Conservation (phyloP, 441 rosid genomes). For the Pelargonium fulgidum region DNA sequence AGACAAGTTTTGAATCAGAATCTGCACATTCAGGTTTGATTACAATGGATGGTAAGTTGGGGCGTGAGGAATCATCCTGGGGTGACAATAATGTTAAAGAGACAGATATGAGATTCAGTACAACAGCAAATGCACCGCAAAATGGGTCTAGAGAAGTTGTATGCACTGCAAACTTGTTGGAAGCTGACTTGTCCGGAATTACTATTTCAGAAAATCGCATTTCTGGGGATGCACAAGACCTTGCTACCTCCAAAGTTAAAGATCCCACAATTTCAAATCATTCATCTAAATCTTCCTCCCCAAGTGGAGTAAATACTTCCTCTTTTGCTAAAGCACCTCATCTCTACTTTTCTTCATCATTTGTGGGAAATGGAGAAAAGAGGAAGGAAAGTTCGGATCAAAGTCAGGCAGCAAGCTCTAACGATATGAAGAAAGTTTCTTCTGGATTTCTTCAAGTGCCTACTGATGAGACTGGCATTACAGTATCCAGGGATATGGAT, state of each 20-base stretch:
- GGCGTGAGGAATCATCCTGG: constrained; percentile 30
- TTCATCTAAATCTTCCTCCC: constrained; percentile 25
- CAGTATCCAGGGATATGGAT: constrained; percentile 20
- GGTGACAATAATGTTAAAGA: constrained; percentile 20
- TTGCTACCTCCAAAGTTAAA: constrained; percentile 44
- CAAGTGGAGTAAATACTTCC: constrained; percentile 25
- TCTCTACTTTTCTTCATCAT: constrained; percentile 30
- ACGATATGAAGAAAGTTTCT: constrained; percentile 18
- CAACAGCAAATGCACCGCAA: constrained; percentile 18
- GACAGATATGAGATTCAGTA: constrained; percentile 18
- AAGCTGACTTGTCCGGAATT: constrained; percentile 22
- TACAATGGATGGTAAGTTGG: constrained; percentile 30
- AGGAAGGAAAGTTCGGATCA: constrained; percentile 33
- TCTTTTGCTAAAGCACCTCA: constrained; percentile 35
- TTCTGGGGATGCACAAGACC: constrained; percentile 54
- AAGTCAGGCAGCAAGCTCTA: constrained; percentile 26
- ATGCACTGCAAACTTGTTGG: background rate
- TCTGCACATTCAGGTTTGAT: constrained; percentile 29
- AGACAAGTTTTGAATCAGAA: constrained; percentile 33
- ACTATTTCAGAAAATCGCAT: constrained; percentile 42
- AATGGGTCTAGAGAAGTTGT: background rate
- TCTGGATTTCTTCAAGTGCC: constrained; percentile 14
- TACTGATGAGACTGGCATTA: constrained; percentile 23
- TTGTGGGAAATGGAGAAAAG: constrained; percentile 34
- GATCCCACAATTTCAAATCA: constrained; percentile 31